These are phyloP conservation scores for Bombardia bombarda DNA, from an alignment of 495 filamentous ascomycete genomes.

Conservation along the genomic window DNA sequence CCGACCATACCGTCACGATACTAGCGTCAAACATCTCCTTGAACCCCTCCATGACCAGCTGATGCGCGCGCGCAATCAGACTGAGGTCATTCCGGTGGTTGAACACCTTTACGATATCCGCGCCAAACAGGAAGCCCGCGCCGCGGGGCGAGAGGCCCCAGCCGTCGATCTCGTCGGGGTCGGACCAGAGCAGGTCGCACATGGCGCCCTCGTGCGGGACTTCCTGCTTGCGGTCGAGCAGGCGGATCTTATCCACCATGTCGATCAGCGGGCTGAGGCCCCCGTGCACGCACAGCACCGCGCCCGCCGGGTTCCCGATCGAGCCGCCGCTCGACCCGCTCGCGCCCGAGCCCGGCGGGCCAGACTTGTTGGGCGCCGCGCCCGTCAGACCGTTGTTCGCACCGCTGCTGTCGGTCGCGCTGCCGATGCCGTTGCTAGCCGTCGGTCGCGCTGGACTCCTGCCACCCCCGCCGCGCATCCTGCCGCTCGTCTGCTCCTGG, in stretches of 20 bases:
- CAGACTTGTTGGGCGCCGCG: constrained; percentile 41
- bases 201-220: constrained; percentile 98
- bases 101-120: constrained; percentile 92
- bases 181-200: constrained; percentile 97
- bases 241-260: constrained; percentile 88
- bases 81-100: constrained; percentile 89
- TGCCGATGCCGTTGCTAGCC: constrained; percentile 4
- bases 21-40: constrained; percentile 97
- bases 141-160: constrained; percentile 94
- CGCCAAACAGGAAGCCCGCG: constrained; percentile 92
- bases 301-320: constrained; percentile 59
- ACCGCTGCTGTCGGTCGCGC: not conserved
- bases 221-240: constrained; percentile 95
- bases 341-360: constrained; percentile 73
- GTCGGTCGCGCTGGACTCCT: constrained; percentile 16
- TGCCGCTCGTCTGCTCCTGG: constrained; percentile 17
- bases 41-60: constrained; percentile 98
- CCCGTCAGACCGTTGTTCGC: not conserved
- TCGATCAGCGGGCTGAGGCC: constrained; percentile 88
- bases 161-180: constrained; percentile 96
- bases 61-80: constrained; percentile 88
- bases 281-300: constrained; percentile 92
- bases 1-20: constrained; percentile 96
- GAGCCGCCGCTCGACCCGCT: constrained; percentile 57
- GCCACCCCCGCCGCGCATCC: constrained; percentile 28